Evolutionary conservation across 2,329 filamentous ascomycete species (phyloP).

Genomic region (Fusarium multiceps): DNA sequence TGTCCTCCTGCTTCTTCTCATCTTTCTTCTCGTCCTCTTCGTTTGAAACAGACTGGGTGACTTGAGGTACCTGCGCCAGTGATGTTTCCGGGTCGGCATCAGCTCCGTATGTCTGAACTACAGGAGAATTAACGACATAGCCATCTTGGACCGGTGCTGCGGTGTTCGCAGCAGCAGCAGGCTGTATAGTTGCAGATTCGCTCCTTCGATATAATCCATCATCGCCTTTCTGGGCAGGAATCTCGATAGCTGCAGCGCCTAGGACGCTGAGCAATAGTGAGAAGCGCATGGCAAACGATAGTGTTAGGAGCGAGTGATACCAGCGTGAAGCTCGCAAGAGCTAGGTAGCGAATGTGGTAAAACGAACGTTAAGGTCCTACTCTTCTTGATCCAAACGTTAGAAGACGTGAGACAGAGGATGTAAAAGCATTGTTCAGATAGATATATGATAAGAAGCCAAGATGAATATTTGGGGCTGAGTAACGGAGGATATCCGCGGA

Average conservation of each 20-base stretch:
- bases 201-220: conserved; percentile 19
- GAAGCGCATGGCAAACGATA: conserved; percentile 38
- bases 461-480: conserved; percentile 41
- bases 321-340: conserved; percentile 8
- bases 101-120: conserved; percentile 8
- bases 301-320: conserved; percentile 23
- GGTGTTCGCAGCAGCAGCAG: conserved; percentile 4
- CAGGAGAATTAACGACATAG: conserved; percentile 8
- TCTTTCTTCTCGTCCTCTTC: not conserved
- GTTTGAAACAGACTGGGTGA: not conserved
- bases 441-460: conserved; percentile 36
- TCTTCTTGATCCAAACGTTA: conserved; percentile 18
- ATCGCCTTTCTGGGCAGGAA: conserved; percentile 20
- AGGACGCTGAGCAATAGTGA: conserved; percentile 34
- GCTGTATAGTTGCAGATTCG: conserved; percentile 9
- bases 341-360: conserved; percentile 33
- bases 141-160: conserved; percentile 5
- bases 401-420: conserved; percentile 6
- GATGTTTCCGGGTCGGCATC: not conserved
- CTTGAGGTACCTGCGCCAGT: conserved; percentile 7
- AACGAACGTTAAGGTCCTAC: conserved; percentile 27
- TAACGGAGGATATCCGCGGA: not conserved
- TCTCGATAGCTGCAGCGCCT: conserved; percentile 34
- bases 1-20: not conserved
- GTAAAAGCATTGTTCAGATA: conserved; percentile 9